Evolutionary conservation across 345 rosid species (phyloP), one percentile per base, ranked within the genome.

Genomic region (Eutrema yunnanense): DNA sequence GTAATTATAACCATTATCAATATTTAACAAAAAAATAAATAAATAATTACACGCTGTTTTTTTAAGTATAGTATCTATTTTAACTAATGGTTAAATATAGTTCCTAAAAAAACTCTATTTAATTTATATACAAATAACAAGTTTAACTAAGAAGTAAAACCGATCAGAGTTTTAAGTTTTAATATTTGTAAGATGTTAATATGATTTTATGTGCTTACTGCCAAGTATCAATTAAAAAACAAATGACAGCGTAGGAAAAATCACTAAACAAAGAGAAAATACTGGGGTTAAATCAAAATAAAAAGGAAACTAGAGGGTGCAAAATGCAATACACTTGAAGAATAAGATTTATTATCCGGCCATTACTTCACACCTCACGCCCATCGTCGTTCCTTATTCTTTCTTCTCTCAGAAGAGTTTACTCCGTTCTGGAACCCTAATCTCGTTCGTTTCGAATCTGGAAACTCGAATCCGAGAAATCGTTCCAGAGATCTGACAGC

Each of bases 361-460:
- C 57, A 33, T 11, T 6, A 50, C 73, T 27, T 51, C 50, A 36
- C 49, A 12, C 42, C 53, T 11, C 44, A 60, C 50, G 70, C 75
- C 54, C 22, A 41, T 30, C 3, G 34, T 65, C 46, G 50, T 56
- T 50, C 72, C 41, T 70, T 56, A 27, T 40, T 64, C 66, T 3
- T 70, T 71, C 61, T 71, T 62, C 62, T 49, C 62, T 42, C 41
- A 1, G 10, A 34, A 33, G 76, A 76, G 54, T 62, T 53, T 38
- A 6, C 79, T 75, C 13, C 63, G 1, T 57, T 27, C 26, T 49
- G 62, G 36, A 77, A 65, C 76, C 80, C 76, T 59, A 64, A 65
- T 40, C 75, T 76, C 71, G 16, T 32, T 8, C 34, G 11, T 53
- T 27, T 59, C 62, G 38, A 69, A 42, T 67, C 44, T n/a, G n/a